Conservation (phyloP, 2,329 filamentous ascomycete genomes). For the Eutypa lata region DNA sequence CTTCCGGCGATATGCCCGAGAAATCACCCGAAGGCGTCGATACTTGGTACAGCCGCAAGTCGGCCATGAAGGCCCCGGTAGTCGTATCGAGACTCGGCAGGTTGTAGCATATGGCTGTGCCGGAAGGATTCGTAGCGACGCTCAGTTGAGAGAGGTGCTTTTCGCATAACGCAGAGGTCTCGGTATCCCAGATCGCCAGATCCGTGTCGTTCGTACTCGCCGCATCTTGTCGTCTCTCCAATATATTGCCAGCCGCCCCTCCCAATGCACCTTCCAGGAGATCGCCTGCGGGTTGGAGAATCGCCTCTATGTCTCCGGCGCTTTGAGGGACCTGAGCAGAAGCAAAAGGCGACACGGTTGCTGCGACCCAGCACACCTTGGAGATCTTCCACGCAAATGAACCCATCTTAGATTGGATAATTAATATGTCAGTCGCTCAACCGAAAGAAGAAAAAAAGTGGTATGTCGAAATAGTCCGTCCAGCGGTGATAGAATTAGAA, state of each 20-base stretch:
- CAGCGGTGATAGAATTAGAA: background rate
- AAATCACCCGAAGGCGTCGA: slow-evolving; percentile 56
- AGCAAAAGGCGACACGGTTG: background rate
- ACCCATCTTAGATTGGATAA: background rate
- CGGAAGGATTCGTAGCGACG: slow-evolving; percentile 67
- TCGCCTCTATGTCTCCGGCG: slow-evolving; percentile 10
- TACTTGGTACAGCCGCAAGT: slow-evolving; percentile 71
- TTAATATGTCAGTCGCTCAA: background rate
- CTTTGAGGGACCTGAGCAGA: background rate
- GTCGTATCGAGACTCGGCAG: slow-evolving; percentile 65
- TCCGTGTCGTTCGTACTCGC: slow-evolving; percentile 37
- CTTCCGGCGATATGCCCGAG: slow-evolving; percentile 45
- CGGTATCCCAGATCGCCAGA: slow-evolving; percentile 52
- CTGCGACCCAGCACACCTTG: background rate
- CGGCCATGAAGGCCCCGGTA: slow-evolving; percentile 71
- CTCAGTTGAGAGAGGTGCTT: slow-evolving; percentile 52
- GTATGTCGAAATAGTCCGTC: background rate
- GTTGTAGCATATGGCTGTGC: slow-evolving; percentile 81
- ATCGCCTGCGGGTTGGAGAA: slow-evolving; percentile 8
- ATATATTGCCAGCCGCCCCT: slow-evolving; percentile 8
- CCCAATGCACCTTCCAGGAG: slow-evolving; percentile 16
- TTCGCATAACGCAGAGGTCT: slow-evolving; percentile 58
- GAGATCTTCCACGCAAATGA: background rate
- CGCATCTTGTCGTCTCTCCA: slow-evolving; percentile 17
- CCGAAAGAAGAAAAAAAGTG: background rate